These are phyloP conservation scores for Ampelocalamus luodianensis DNA, from an alignment of 176 grass and related monocot genomes.

Conservation along the genomic window DNA sequence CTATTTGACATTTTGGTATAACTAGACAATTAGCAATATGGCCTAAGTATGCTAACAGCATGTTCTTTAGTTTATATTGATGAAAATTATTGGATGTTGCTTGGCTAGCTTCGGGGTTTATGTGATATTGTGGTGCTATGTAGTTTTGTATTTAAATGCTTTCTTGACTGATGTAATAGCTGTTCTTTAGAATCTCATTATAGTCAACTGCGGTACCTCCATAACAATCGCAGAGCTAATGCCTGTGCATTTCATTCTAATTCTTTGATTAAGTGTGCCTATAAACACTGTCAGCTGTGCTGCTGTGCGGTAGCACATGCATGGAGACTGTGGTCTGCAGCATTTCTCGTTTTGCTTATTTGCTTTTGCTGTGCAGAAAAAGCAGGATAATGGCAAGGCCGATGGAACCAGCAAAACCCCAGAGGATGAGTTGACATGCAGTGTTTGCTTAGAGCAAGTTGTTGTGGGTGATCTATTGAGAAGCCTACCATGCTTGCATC, in stretches of 20 bases:
- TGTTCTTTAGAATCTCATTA: conserved; percentile 2
- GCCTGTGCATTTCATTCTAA: not conserved
- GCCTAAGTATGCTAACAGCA: not conserved
- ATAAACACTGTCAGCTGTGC: not conserved
- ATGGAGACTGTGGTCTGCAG: not conserved
- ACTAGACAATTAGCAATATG: conserved; percentile 1
- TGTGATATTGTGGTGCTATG: not conserved
- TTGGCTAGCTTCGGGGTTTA: not conserved
- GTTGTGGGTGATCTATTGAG: conserved; percentile 71
- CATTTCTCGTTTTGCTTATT: conserved; percentile 31
- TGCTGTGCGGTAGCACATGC: not conserved
- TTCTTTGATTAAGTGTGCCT: not conserved
- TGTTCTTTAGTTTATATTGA: conserved; percentile 3
- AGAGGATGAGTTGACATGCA: conserved; percentile 92
- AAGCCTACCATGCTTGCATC: conserved; percentile 95
- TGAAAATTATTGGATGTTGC: conserved; percentile 23
- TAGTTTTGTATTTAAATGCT: conserved; percentile 16
- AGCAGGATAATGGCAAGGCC: conserved; percentile 48
- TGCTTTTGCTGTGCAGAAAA: conserved; percentile 63
- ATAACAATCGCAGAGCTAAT: not conserved
- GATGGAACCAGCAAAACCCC: conserved; percentile 54
- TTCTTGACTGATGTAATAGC: not conserved
- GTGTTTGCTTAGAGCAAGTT: conserved; percentile 97
- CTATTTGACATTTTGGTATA: conserved; percentile 28
- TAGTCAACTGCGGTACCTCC: not conserved